Evolutionary conservation across 2,329 filamentous ascomycete species (phyloP).

Genomic region (Arthrobotrys sinensis): DNA sequence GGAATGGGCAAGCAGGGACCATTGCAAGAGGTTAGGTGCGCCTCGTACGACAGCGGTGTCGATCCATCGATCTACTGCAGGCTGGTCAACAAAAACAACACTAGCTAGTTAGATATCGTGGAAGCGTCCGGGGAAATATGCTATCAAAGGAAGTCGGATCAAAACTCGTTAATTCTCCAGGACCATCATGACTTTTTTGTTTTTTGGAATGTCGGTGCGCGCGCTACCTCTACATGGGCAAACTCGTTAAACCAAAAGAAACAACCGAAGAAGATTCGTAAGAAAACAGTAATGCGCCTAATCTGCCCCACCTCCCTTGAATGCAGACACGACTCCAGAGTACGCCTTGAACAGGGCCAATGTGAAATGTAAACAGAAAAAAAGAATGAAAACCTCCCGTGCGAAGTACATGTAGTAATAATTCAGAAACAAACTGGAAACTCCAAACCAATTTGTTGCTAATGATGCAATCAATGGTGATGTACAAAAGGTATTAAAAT

Average conservation of each 20-base stretch:
- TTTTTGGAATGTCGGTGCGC: slow-evolving; percentile 37
- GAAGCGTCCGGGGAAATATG: slow-evolving; percentile 9
- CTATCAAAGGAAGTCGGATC: slow-evolving; percentile 28
- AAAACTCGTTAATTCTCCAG: slow-evolving; percentile 37
- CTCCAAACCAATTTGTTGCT: slow-evolving; percentile 19
- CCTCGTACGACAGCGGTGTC: slow-evolving; percentile 49
- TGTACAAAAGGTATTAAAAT: slow-evolving; percentile 25
- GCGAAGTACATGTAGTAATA: slow-evolving; percentile 22
- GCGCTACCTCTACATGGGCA: slow-evolving; percentile 54
- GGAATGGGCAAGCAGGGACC: slow-evolving; percentile 47
- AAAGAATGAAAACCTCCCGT: slow-evolving; percentile 54
- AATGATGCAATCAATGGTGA: slow-evolving; percentile 20
- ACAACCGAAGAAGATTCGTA: slow-evolving; percentile 39
- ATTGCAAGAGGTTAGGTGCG: slow-evolving; percentile 54
- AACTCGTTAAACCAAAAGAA: slow-evolving; percentile 23
- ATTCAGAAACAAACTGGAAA: slow-evolving; percentile 20
- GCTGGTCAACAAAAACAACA: slow-evolving; percentile 18
- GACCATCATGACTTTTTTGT: slow-evolving; percentile 52
- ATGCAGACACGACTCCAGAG: slow-evolving; percentile 56
- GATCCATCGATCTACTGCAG: slow-evolving; percentile 17
- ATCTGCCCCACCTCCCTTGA: slow-evolving; percentile 37
- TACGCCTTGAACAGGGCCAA: slow-evolving; percentile 63
- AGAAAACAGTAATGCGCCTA: slow-evolving; percentile 42
- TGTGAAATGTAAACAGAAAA: slow-evolving; percentile 44
- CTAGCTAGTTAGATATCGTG: slow-evolving; percentile 11